Conservation (phyloP, 768 basidiomycete species). For the Pulveroboletus ravenelii region DNA sequence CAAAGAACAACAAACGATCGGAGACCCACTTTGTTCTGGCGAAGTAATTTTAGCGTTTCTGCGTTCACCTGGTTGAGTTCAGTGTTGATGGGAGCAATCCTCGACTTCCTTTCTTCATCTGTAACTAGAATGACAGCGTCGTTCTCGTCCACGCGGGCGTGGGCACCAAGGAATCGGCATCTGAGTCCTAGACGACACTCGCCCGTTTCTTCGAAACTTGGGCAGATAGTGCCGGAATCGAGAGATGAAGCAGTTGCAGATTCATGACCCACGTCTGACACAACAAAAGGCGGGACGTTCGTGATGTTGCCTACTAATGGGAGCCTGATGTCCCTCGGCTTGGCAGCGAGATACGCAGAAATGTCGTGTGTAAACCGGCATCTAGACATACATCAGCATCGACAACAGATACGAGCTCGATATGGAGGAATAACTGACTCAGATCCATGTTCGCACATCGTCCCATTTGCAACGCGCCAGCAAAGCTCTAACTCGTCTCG, state of each 20-base stretch:
- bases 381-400: constrained; percentile 30
- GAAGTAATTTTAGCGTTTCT: constrained; percentile 55
- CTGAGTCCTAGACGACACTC: constrained; percentile 60
- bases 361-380: constrained; percentile 83
- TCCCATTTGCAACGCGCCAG: constrained; percentile 69
- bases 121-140: constrained; percentile 42
- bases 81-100: constrained; percentile 39
- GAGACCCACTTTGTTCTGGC: constrained; percentile 59
- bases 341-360: constrained; percentile 65
- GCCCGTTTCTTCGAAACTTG: constrained; percentile 26
- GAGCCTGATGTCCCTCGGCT: constrained; percentile 67
- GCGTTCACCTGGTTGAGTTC: constrained; percentile 70
- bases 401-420: not conserved
- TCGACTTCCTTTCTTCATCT: constrained; percentile 59
- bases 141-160: constrained; percentile 48
- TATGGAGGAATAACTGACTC: constrained; percentile 38
- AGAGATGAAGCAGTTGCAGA: constrained; percentile 9
- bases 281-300: constrained; percentile 49
- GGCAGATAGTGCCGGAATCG: constrained; percentile 22
- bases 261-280: constrained; percentile 5
- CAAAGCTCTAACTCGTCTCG: constrained; percentile 82
- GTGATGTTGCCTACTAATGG: constrained; percentile 43
- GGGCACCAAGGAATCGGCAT: constrained; percentile 85
- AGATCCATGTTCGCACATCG: constrained; percentile 64
- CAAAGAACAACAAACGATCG: not conserved